These are phyloP conservation scores for Zygotorulaspora chibaensis DNA, from an alignment of 805 yeast species.

Conservation along the genomic window DNA sequence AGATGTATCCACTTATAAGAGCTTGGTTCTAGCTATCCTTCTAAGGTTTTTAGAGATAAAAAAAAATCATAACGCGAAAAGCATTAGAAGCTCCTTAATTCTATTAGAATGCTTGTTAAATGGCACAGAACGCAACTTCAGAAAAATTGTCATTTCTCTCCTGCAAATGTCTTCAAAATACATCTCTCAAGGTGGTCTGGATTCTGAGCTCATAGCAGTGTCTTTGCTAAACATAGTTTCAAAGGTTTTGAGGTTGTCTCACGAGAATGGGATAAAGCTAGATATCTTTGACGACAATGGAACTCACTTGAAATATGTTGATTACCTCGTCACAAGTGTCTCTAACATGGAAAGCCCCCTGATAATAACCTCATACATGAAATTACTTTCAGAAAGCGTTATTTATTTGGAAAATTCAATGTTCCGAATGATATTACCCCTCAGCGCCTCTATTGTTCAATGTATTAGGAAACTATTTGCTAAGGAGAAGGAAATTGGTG, in stretches of 20 bases:
- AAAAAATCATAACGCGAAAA: constrained; percentile 34
- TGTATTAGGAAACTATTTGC: constrained; percentile 23
- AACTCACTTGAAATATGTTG: constrained; percentile 36
- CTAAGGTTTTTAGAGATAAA: constrained; percentile 42
- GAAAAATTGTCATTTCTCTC: constrained; percentile 40
- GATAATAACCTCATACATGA: constrained; percentile 34
- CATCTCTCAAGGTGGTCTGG: constrained; percentile 20
- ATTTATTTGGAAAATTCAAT: constrained; percentile 47
- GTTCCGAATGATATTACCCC: constrained; percentile 50
- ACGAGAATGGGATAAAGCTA: constrained; percentile 29
- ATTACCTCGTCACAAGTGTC: constrained; percentile 50
- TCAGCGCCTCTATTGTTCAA: constrained; percentile 45
- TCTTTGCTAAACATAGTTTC: constrained; percentile 33
- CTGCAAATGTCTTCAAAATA: constrained; percentile 37
- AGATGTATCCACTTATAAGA: constrained; percentile 57
- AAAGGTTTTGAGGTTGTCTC: constrained; percentile 31
- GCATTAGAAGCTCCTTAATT: constrained; percentile 43
- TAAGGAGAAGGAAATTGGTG: constrained; percentile 33
- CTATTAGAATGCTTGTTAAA: constrained; percentile 46
- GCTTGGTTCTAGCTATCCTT: constrained; percentile 45
- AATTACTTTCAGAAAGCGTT: constrained; percentile 48
- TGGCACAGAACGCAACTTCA: constrained; percentile 55
- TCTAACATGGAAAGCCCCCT: constrained; percentile 40
- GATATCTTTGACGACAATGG: constrained; percentile 32
- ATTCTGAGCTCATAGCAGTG: constrained; percentile 33